A percentile compares a stretch with the other conserved stretches of the same genome.
These are phyloP conservation scores for Teunomyces pallodes DNA, from an alignment of 805 yeast species.

Conservation along the genomic window DNA sequence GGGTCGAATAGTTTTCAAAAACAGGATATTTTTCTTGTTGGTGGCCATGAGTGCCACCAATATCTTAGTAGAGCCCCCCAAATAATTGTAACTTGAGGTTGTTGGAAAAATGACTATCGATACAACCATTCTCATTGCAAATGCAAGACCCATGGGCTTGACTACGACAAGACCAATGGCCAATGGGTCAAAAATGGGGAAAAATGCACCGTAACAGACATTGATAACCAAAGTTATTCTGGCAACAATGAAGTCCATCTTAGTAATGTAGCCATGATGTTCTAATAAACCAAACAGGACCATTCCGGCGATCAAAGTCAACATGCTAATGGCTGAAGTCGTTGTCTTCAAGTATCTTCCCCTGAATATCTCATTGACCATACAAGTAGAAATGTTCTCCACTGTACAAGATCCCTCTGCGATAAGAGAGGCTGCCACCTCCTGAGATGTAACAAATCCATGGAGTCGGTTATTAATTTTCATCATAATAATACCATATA, in stretches of 20 bases:
- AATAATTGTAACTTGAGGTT: constrained; percentile 22
- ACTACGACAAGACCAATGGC: constrained; percentile 16
- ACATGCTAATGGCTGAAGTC: constrained; percentile 20
- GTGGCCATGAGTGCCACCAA: constrained; percentile 14
- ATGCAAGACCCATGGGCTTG: constrained; percentile 24
- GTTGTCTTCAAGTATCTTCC: constrained; percentile 26
- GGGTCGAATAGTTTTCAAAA: constrained; percentile 25
- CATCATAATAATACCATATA: constrained; percentile 20
- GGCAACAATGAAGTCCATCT: constrained; percentile 20
- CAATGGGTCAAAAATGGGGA: constrained; percentile 27
- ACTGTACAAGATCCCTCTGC: constrained; percentile 24
- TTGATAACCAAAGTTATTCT: constrained; percentile 20
- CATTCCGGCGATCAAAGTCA: constrained; percentile 22
- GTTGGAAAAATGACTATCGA: constrained; percentile 25
- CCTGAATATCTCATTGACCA: constrained; percentile 17
- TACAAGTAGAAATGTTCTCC: constrained; percentile 17
- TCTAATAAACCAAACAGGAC: constrained; percentile 20
- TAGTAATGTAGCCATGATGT: not conserved
- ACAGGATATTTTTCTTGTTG: constrained; percentile 18
- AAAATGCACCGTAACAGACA: constrained; percentile 22
- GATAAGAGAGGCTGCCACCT: constrained; percentile 16
- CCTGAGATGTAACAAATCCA: constrained; percentile 21
- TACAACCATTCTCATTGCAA: constrained; percentile 18
- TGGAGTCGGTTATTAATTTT: constrained; percentile 23
- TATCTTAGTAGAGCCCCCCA: constrained; percentile 14